phyloP scores from a whole-genome alignment of 345 rosid species.

The Citrus mangshanensis region DNA sequence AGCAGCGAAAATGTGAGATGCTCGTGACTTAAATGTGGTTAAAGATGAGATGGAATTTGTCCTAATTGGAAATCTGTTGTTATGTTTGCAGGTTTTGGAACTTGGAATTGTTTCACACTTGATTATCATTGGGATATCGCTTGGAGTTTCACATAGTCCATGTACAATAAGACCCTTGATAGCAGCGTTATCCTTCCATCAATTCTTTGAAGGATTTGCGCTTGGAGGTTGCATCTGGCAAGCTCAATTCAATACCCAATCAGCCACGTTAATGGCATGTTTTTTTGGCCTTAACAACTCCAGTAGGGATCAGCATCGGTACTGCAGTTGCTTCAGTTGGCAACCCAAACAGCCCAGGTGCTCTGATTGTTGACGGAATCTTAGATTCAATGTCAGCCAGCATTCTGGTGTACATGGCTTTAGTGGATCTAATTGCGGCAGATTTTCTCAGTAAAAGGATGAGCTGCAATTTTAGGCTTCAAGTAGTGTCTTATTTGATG shows the following conservation, averaged over 20 bases:
- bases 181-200: slow-evolving; percentile 89
- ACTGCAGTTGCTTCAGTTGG: slow-evolving; percentile 55
- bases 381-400: slow-evolving; percentile 85
- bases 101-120: slow-evolving; percentile 94
- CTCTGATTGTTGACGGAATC: slow-evolving; percentile 70
- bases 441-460: slow-evolving; percentile 86
- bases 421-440: slow-evolving; percentile 88
- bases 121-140: slow-evolving; percentile 79
- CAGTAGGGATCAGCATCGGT: slow-evolving; percentile 69
- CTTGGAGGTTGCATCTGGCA: slow-evolving; percentile 92
- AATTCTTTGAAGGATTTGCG: slow-evolving; percentile 96
- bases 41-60: background rate
- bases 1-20: too few species aligned
- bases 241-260: slow-evolving; percentile 52
- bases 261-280: slow-evolving; percentile 64
- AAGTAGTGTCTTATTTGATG: slow-evolving; percentile 60
- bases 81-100: slow-evolving; percentile 61
- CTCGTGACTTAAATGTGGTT: background rate
- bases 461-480: slow-evolving; percentile 84
- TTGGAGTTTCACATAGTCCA: slow-evolving; percentile 83
- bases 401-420: slow-evolving; percentile 89
- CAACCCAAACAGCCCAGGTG: slow-evolving; percentile 54
- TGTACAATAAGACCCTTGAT: slow-evolving; percentile 88
- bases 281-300: slow-evolving; percentile 76
- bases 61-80: background rate